phyloP scores from a whole-genome alignment of 495 filamentous ascomycete genomes.

The Echria macrotheca region DNA sequence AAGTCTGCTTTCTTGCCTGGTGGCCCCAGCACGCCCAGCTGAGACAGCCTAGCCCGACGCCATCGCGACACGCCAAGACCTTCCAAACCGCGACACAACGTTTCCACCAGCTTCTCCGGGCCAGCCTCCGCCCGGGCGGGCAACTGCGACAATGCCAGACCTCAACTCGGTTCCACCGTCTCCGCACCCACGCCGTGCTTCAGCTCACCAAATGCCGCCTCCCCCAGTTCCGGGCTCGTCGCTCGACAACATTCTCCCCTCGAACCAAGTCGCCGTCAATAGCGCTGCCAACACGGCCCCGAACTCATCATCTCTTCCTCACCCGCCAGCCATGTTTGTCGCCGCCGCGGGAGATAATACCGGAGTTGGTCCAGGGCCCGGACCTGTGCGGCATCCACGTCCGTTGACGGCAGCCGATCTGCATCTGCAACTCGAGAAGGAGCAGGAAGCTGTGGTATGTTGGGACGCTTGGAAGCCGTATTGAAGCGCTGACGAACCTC shows the following conservation, averaged over 20 bases:
- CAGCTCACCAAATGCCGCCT: conserved; percentile 29
- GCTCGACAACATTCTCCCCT: conserved; percentile 45
- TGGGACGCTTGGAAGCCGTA: background rate
- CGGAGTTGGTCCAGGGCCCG: conserved; percentile 57
- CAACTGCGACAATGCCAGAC: conserved; percentile 54
- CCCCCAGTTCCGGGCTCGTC: conserved; percentile 28
- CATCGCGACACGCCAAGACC: too few species aligned
- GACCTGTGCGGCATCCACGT: conserved; percentile 71
- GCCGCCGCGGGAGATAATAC: conserved; percentile 45
- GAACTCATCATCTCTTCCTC: conserved; percentile 24
- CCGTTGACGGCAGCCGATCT: conserved; percentile 83
- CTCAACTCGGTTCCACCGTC: conserved; percentile 56
- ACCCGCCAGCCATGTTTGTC: conserved; percentile 34
- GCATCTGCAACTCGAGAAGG: conserved; percentile 81
- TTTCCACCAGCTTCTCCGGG: background rate
- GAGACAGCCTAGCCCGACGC: too few species aligned
- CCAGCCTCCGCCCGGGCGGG: too few species aligned
- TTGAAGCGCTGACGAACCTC: conserved; percentile 2
- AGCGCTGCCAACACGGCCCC: conserved; percentile 42
- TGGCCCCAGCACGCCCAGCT: too few species aligned
- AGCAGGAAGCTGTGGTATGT: conserved; percentile 88
- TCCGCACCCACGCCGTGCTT: conserved; percentile 37
- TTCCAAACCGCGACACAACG: background rate
- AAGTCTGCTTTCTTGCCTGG: too few species aligned
- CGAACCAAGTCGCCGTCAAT: conserved; percentile 48